phyloP scores from a whole-genome alignment of 1,284 basidiomycete genomes.

The Meira miltonrushii region DNA sequence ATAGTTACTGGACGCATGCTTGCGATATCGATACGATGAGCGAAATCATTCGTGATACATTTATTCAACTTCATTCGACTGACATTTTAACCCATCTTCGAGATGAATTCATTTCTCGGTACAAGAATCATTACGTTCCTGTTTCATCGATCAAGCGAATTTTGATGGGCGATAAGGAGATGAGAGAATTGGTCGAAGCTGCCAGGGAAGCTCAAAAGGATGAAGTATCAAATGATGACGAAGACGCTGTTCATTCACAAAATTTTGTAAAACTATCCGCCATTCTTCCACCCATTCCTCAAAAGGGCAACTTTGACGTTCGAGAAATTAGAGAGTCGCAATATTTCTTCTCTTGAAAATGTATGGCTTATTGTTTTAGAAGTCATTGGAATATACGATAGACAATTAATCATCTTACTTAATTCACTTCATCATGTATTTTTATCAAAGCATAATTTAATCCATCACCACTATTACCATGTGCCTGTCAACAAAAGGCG shows the following conservation, averaged over 20 bases:
- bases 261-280: slow-evolving; percentile 69
- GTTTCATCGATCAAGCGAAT: slow-evolving; percentile 17
- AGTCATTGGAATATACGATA: too few species aligned
- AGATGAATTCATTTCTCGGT: slow-evolving; percentile 49
- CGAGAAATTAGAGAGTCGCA: slow-evolving; percentile 60
- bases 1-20: slow-evolving; percentile 99
- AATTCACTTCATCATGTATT: too few species aligned
- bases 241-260: slow-evolving; percentile 7
- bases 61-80: slow-evolving; percentile 83
- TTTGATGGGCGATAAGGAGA: slow-evolving; percentile 11
- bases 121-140: slow-evolving; percentile 40
- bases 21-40: slow-evolving; percentile 84
- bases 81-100: slow-evolving; percentile 65
- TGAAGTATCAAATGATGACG: slow-evolving; percentile 13
- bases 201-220: slow-evolving; percentile 11
- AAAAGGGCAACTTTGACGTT: slow-evolving; percentile 84
- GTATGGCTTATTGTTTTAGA: too few species aligned
- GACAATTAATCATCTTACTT: too few species aligned
- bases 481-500: too few species aligned
- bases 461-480: too few species aligned
- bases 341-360: too few species aligned
- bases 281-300: slow-evolving; percentile 74
- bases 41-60: slow-evolving; percentile 80
- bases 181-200: neutral
- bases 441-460: too few species aligned